phyloP scores from a whole-genome alignment of 2,329 filamentous ascomycete genomes.

The Calonectria hawksworthii region DNA sequence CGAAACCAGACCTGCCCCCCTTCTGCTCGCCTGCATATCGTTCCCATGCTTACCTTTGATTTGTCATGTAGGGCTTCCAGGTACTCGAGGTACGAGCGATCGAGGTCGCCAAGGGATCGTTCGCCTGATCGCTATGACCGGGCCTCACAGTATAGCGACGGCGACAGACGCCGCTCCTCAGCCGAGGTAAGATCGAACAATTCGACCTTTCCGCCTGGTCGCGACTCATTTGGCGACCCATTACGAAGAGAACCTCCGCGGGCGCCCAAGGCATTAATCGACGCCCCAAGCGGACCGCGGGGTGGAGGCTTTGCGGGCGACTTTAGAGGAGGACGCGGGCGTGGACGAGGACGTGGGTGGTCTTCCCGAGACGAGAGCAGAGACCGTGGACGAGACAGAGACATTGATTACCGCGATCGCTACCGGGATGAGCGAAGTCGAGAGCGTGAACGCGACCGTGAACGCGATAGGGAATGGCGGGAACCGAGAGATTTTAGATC shows the following conservation, averaged over 20 bases:
- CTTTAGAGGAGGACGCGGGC: constrained; percentile 66
- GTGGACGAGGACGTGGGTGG: constrained; percentile 72
- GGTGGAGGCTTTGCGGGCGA: constrained; percentile 77
- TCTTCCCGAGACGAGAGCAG: constrained; percentile 71
- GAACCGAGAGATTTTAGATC: constrained; percentile 55
- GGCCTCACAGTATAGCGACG: constrained; percentile 69
- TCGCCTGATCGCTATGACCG: constrained; percentile 77
- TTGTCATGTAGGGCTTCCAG: constrained; percentile 69
- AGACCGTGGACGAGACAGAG: constrained; percentile 72
- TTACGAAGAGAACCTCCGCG: constrained; percentile 79
- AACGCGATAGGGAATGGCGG: constrained; percentile 64
- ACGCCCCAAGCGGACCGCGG: constrained; percentile 76
- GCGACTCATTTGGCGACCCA: constrained; percentile 70
- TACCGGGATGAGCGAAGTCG: constrained; percentile 73
- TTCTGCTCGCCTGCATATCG: neutral
- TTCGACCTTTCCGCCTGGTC: constrained; percentile 71
- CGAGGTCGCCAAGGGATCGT: constrained; percentile 76
- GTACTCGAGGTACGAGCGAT: constrained; percentile 71
- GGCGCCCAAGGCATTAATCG: constrained; percentile 84
- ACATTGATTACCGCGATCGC: constrained; percentile 70
- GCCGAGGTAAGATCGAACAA: constrained; percentile 69
- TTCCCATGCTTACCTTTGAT: constrained; percentile 27
- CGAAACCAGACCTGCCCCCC: neutral
- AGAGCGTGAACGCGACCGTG: constrained; percentile 70
- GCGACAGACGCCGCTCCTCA: constrained; percentile 78